phyloP scores from a whole-genome alignment of 805 yeast genomes.

The Saccharomycopsis sp. region DNA sequence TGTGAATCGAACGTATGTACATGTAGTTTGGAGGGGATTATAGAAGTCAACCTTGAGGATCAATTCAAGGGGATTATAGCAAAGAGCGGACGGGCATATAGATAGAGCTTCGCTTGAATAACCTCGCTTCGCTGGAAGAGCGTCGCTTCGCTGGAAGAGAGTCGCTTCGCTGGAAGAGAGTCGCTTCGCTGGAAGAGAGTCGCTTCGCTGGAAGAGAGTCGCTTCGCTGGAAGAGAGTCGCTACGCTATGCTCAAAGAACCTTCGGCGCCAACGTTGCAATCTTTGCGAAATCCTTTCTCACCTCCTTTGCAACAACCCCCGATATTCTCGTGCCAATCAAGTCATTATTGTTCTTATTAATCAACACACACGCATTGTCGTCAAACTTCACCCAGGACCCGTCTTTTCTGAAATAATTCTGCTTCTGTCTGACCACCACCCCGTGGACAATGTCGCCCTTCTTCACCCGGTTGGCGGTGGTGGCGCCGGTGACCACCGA shows the following conservation, averaged over 20 bases:
- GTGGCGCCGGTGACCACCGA: constrained; percentile 59
- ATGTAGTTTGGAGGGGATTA: too few species aligned
- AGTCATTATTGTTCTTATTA: constrained; percentile 82
- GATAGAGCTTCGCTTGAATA: too few species aligned
- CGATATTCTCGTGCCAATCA: constrained; percentile 86
- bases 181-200: too few species aligned
- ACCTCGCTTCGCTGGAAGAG: too few species aligned
- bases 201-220: too few species aligned
- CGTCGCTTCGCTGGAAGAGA: too few species aligned
- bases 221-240: too few species aligned
- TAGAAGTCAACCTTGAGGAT: too few species aligned
- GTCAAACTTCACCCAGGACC: constrained; percentile 77
- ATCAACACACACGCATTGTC: constrained; percentile 96
- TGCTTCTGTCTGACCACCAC: constrained; percentile 91
- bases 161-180: too few species aligned
- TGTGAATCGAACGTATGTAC: too few species aligned
- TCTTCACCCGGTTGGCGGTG: constrained; percentile 72
- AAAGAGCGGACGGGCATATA: too few species aligned
- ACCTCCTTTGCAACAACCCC: constrained; percentile 89
- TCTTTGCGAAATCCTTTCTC: constrained; percentile 72
- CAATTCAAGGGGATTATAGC: too few species aligned
- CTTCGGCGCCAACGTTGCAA: constrained; percentile 86
- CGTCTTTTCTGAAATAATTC: constrained; percentile 71
- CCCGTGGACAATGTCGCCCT: constrained; percentile 94
- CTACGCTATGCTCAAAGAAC: constrained; percentile 45